Evolutionary conservation across 2,329 filamentous ascomycete species (phyloP), one percentile per base, ranked within the genome.

Genomic region (Cercospora canescens): DNA sequence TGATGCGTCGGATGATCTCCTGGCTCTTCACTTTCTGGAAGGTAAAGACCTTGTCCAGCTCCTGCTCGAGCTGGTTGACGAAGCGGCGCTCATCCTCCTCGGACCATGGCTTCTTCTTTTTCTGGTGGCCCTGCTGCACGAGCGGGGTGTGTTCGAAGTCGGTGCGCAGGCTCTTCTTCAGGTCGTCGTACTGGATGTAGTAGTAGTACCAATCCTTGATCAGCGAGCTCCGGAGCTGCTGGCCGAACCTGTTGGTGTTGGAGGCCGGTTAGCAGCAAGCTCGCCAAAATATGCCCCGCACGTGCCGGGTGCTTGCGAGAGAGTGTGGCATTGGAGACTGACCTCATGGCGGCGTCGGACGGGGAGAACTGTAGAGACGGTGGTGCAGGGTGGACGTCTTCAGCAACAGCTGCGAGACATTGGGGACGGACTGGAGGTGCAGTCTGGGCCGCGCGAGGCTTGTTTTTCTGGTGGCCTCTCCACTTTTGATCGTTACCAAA

Each of bases 201-300:
- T 97, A 93, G 89, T 94, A 97, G 79, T 94, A 90, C 83, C 96
- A 99, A 82, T 98, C 94, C 84, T 92, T 93, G 81, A 98, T 96
- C 77, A 97, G 87, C 78, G 94, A 97, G 76, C 93, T 94, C 71
- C 93, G 93, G 76, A 99, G 89, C 86, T 99, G 94, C 81, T 97
- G 92, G 79, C 95, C 95, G 85, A 98, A 99, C 86, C 88, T 90
- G 74, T 64, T 62, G 41, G 37, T 50, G 52, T 35, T 2, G 18
- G 52, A 50, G 52, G 16, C 52, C 32, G 28, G 30, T 55, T 55
- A 55, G 52, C 52, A 55, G 52, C 28, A 32, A 55, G 52, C 52
- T 55, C 52, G 52, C 52, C 52, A 55, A 55, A 55, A 24, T 28
- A 50, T 50, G 45, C 45, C 45, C 45, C 45, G 45, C 45, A 50